Percentiles rank a stretch among this genome's conserved stretches.
Conservation (phyloP, 2,329 filamentous ascomycete genomes). For the Xylariaceae sp. region DNA sequence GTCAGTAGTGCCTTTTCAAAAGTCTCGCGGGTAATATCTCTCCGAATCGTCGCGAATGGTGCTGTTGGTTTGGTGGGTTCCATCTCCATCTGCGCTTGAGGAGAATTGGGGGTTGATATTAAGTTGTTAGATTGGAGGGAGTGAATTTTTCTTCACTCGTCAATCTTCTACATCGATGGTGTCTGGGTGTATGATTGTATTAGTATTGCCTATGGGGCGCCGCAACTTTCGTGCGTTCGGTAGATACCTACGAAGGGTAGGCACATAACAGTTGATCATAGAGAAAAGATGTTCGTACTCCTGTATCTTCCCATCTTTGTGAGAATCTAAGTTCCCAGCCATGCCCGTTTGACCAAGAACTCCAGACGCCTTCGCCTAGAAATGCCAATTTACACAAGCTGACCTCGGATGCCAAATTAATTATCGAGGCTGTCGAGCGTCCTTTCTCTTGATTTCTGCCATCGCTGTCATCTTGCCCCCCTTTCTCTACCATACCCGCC, state of each 20-base stretch:
- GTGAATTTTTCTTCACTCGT: not conserved
- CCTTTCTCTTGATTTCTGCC: not conserved
- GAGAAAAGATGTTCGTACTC: not conserved
- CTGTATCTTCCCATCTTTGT: not conserved
- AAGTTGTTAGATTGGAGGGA: not conserved
- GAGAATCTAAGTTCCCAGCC: conserved; percentile 1
- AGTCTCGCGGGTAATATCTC: not conserved
- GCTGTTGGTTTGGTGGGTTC: not conserved
- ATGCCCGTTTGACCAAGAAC: conserved; percentile 10
- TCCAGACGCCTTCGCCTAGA: conserved; percentile 24
- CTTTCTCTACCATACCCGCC: not conserved
- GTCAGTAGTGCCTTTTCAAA: not conserved
- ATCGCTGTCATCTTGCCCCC: not conserved
- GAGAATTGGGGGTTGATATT: no score
- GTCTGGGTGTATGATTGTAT: not conserved
- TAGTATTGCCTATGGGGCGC: not conserved
- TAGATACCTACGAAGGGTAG: not conserved
- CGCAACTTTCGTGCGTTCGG: not conserved
- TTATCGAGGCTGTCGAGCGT: not conserved
- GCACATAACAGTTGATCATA: not conserved
- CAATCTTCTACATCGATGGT: not conserved
- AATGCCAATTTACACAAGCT: conserved; percentile 4
- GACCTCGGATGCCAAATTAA: not conserved
- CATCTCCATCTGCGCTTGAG: no score
- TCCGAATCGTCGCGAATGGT: not conserved